Percentiles rank a stretch among this genome's conserved stretches.
phyloP scores from a whole-genome alignment of 306 rosid genomes.

The Pyrus communis region DNA sequence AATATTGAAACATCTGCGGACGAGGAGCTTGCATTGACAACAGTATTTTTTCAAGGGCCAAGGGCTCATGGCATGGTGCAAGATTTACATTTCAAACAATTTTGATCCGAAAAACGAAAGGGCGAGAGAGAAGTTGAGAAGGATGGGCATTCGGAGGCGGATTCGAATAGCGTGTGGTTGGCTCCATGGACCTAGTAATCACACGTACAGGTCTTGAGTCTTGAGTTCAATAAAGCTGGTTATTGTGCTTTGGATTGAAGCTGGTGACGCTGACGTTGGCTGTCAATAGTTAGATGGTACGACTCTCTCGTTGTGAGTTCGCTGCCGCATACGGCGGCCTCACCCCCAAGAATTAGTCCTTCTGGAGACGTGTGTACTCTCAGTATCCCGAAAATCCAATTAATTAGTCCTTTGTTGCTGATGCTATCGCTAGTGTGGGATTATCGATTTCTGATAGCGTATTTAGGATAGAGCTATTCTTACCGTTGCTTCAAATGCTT shows the following conservation, averaged over 20 bases:
- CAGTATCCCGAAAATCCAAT: too few relatives aligned
- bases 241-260: neutral
- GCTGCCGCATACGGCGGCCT: too few relatives aligned
- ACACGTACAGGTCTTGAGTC: neutral
- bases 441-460: too few relatives aligned
- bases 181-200: neutral
- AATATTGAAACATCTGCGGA: neutral
- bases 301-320: neutral
- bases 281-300: neutral
- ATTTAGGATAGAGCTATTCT: too few relatives aligned
- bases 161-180: neutral
- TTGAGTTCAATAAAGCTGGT: neutral
- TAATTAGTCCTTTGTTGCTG: too few relatives aligned
- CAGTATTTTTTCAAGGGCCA: neutral
- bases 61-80: neutral
- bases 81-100: neutral
- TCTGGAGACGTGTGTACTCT: neutral
- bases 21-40: neutral
- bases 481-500: too few relatives aligned
- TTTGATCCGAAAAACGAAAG: neutral
- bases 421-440: too few relatives aligned
- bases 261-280: neutral
- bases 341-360: too few relatives aligned
- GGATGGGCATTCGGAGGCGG: neutral
- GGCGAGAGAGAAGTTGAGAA: neutral